Conservation (phyloP, 2,329 filamentous ascomycete species). For the Lecanosticta acicola region DNA sequence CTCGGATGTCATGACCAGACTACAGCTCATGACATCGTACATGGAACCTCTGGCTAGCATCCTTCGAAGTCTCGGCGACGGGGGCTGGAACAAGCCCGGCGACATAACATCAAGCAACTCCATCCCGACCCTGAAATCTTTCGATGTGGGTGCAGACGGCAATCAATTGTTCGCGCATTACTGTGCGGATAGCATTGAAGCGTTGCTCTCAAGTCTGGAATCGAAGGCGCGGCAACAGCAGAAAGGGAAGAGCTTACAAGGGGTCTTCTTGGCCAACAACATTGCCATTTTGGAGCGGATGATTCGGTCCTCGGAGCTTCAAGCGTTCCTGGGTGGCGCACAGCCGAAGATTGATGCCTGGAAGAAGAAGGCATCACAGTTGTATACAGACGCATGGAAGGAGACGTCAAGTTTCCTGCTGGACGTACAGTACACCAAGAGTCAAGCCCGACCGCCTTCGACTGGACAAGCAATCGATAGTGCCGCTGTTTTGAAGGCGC, state of each 20-base stretch:
- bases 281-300: constrained; percentile 78
- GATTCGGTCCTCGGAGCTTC: constrained; percentile 74
- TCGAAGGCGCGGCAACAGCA: constrained; percentile 65
- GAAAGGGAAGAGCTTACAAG: constrained; percentile 71
- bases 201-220: constrained; percentile 69
- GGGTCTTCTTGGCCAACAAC: constrained; percentile 87
- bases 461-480: constrained; percentile 65
- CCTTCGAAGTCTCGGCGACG: constrained; percentile 85
- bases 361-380: constrained; percentile 76
- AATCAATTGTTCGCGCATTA: constrained; percentile 85
- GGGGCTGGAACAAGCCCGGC: constrained; percentile 66
- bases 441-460: constrained; percentile 64
- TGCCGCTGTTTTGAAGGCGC: constrained; percentile 71
- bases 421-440: constrained; percentile 87
- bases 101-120: constrained; percentile 55
- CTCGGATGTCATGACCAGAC: constrained; percentile 74
- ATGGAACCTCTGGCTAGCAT: constrained; percentile 80
- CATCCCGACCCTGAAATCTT: constrained; percentile 66
- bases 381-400: constrained; percentile 83
- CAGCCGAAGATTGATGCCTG: constrained; percentile 63
- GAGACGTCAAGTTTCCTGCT: constrained; percentile 76
- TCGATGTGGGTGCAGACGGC: constrained; percentile 85
- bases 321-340: constrained; percentile 54
- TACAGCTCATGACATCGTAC: constrained; percentile 84
- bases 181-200: constrained; percentile 80